Conservation (phyloP, 768 basidiomycete species). For the Calocera viscosa region DNA sequence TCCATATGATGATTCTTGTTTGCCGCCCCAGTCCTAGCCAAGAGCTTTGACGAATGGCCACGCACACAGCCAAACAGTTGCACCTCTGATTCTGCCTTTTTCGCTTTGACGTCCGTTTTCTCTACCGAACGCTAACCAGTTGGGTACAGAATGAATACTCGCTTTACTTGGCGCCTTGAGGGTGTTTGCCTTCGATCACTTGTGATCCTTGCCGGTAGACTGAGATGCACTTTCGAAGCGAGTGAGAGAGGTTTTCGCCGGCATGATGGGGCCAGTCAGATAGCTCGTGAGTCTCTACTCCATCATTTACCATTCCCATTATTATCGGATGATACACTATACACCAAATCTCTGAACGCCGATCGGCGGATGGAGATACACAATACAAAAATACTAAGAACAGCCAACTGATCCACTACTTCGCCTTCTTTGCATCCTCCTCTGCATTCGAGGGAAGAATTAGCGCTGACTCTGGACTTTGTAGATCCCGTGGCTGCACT, state of each 20-base stretch:
- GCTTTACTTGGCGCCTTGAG: neutral
- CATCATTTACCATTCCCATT: neutral
- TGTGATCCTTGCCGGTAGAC: neutral
- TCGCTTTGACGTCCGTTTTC: neutral
- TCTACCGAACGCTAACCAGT: neutral
- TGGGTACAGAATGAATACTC: neutral
- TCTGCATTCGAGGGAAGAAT: neutral
- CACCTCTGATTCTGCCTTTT: neutral
- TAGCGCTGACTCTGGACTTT: no score
- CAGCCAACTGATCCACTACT: slow-evolving; percentile 1
- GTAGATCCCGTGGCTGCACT: no score
- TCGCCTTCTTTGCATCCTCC: neutral
- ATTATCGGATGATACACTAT: neutral
- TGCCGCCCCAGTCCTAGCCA: slow-evolving; percentile 7
- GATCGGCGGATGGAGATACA: slow-evolving; percentile 45
- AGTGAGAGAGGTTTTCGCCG: neutral
- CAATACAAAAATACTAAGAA: neutral
- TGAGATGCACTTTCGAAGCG: neutral
- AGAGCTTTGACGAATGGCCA: slow-evolving; percentile 2
- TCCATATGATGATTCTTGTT: slow-evolving; percentile 1
- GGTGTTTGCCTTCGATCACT: neutral
- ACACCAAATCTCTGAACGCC: slow-evolving; percentile 29
- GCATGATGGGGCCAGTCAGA: neutral
- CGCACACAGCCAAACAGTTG: slow-evolving; percentile 6
- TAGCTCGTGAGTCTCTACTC: neutral